Conservation (phyloP, 2,329 filamentous ascomycete species). For the Calonectria pauciramosa region DNA sequence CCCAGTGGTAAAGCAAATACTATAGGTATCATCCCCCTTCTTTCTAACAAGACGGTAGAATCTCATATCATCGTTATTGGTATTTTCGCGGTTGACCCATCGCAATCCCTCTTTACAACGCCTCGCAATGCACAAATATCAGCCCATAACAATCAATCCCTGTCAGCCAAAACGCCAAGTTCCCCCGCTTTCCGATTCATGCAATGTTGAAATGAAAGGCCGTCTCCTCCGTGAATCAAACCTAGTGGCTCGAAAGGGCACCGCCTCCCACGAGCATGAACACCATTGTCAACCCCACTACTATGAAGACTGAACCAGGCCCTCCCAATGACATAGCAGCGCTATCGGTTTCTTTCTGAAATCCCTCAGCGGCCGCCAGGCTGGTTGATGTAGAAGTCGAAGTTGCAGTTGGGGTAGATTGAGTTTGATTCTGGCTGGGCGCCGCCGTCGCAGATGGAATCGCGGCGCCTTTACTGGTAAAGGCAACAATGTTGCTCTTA, state of each 20-base stretch:
- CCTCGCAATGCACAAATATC: slow-evolving; percentile 22
- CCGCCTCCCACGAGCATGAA: slow-evolving; percentile 43
- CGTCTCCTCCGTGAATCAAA: slow-evolving; percentile 12
- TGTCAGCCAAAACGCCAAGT: slow-evolving; percentile 29
- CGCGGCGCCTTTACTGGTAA: slow-evolving; percentile 61
- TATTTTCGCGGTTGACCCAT: slow-evolving; percentile 11
- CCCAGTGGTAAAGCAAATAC: slow-evolving; percentile 2
- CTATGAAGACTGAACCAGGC: slow-evolving; percentile 30
- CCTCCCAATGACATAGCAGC: slow-evolving; percentile 32
- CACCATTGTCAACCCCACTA: slow-evolving; percentile 36
- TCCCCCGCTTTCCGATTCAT: slow-evolving; percentile 34
- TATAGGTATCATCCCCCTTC: slow-evolving; percentile 16
- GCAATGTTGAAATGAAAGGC: slow-evolving; percentile 24
- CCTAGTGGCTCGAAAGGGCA: slow-evolving; percentile 32
- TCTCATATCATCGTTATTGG: slow-evolving; percentile 28
- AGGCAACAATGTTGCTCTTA: slow-evolving; percentile 62
- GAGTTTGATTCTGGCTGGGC: slow-evolving; percentile 54
- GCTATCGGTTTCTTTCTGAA: slow-evolving; percentile 42
- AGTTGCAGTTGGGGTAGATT: slow-evolving; percentile 31
- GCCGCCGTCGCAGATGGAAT: slow-evolving; percentile 66
- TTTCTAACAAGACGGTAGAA: background rate
- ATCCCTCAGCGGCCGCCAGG: slow-evolving; percentile 48
- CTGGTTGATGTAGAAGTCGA: slow-evolving; percentile 25
- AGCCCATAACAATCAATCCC: slow-evolving; percentile 21
- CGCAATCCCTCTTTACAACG: slow-evolving; percentile 14